Conservation (phyloP, 23 red algal genomes). For the Agarophyton chilense region DNA sequence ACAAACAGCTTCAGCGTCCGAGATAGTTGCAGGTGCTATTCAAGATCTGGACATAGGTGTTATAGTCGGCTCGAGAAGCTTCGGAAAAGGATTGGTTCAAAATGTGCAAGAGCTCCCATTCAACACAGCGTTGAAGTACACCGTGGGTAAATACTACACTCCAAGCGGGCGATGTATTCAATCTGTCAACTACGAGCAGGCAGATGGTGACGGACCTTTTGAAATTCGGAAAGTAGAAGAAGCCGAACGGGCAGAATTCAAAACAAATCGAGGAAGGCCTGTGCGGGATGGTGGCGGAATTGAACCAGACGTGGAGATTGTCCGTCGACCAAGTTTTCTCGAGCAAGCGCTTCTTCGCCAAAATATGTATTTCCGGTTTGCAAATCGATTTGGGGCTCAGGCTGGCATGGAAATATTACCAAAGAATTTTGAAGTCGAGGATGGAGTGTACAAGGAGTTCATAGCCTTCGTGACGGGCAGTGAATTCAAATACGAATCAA, state of each 20-base stretch:
- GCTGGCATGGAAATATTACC: slow-evolving; percentile 21
- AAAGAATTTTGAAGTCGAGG: slow-evolving; percentile 62
- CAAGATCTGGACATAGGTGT: slow-evolving; percentile 93
- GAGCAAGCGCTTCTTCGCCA: slow-evolving; percentile 76
- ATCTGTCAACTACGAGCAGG: slow-evolving; percentile 80
- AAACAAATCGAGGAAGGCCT: slow-evolving; percentile 73
- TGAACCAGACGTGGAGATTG: slow-evolving; percentile 81
- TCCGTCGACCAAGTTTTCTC: slow-evolving; percentile 63
- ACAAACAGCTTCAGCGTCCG: slow-evolving; percentile 86
- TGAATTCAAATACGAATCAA: slow-evolving; percentile 68
- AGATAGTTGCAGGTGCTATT: slow-evolving; percentile 95
- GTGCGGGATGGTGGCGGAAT: slow-evolving; percentile 96
- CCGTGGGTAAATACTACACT: slow-evolving; percentile 98
- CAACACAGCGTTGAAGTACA: slow-evolving; percentile 94
- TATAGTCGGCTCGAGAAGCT: slow-evolving; percentile 86
- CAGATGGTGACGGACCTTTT: slow-evolving; percentile 37
- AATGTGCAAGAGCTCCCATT: slow-evolving; percentile 91
- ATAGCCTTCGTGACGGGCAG: slow-evolving; percentile 62
- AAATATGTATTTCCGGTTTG: slow-evolving; percentile 93
- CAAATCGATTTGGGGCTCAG: slow-evolving; percentile 76
- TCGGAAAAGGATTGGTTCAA: slow-evolving; percentile 98
- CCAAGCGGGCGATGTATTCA: slow-evolving; percentile 98
- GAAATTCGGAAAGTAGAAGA: slow-evolving; percentile 46
- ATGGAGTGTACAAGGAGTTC: slow-evolving; percentile 85
- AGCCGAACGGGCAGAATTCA: slow-evolving; percentile 69